Conservation (phyloP, 2,329 filamentous ascomycete species). For the Hortaea werneckii region DNA sequence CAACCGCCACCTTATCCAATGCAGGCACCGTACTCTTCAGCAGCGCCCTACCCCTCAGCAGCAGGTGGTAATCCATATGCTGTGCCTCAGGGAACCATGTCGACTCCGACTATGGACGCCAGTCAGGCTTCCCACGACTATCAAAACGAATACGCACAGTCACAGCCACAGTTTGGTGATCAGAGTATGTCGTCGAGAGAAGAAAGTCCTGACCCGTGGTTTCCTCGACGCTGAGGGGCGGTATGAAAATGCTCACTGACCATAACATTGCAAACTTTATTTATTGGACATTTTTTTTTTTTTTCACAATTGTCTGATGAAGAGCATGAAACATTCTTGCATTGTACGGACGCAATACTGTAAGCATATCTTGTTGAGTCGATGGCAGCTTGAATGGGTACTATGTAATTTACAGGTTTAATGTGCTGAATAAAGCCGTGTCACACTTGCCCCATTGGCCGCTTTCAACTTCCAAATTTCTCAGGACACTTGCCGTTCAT, state of each 20-base stretch:
- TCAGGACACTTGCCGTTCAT: no score
- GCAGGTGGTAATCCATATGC: not conserved
- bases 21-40: not conserved
- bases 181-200: constrained; percentile 1
- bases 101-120: not conserved
- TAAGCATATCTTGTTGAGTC: no score
- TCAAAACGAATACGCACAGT: not conserved
- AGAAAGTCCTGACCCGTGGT: constrained; percentile 20
- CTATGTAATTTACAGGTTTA: no score
- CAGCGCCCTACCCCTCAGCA: not conserved
- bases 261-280: no score
- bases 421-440: no score
- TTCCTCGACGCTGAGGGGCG: constrained; percentile 7
- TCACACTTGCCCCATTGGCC: no score
- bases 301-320: no score
- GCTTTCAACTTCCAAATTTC: no score
- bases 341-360: no score
- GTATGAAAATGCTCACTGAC: no score
- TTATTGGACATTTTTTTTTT: not conserved
- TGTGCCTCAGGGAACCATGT: not conserved
- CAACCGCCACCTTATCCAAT: not conserved
- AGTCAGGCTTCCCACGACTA: not conserved
- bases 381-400: no score
- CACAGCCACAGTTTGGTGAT: not conserved
- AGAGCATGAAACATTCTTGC: no score